A percentile compares a stretch with the other conserved stretches of the same genome.
These are phyloP conservation scores for Sugiyamaella novakii DNA, from an alignment of 1,139 yeast species.

Conservation along the genomic window DNA sequence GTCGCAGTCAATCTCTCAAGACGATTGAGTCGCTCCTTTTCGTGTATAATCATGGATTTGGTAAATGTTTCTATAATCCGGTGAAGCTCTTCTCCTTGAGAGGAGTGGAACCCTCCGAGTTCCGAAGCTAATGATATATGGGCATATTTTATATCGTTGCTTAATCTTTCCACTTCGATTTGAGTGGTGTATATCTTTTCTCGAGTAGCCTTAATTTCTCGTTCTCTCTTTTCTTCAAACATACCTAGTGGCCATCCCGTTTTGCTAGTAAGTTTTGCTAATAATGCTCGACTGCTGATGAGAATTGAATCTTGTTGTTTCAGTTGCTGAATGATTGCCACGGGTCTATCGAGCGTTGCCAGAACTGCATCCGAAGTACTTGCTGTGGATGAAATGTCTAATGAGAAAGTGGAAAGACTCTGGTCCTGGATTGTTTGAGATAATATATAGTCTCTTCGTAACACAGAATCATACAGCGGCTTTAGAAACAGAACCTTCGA, in stretches of 20 bases:
- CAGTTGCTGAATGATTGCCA: constrained; percentile 34
- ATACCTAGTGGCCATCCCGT: constrained; percentile 42
- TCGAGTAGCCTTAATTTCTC: constrained; percentile 39
- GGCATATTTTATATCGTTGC: constrained; percentile 39
- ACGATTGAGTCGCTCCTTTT: constrained; percentile 45
- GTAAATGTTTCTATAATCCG: constrained; percentile 39
- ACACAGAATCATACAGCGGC: constrained; percentile 11
- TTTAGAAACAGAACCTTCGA: constrained; percentile 25
- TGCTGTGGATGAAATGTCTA: constrained; percentile 26
- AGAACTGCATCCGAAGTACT: constrained; percentile 30
- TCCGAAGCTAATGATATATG: constrained; percentile 45
- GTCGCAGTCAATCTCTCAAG: constrained; percentile 30
- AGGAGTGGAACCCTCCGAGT: constrained; percentile 42
- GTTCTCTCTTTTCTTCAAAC: constrained; percentile 43
- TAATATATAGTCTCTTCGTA: constrained; percentile 23
- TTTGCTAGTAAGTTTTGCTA: constrained; percentile 35
- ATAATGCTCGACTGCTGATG: constrained; percentile 30
- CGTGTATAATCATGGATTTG: constrained; percentile 34
- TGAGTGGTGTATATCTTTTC: constrained; percentile 38
- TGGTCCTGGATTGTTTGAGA: constrained; percentile 22
- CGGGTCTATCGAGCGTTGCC: constrained; percentile 31
- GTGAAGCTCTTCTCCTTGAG: constrained; percentile 40
- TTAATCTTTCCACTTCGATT: constrained; percentile 37
- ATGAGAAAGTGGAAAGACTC: constrained; percentile 22
- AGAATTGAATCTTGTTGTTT: constrained; percentile 31